Base-by-base conservation (phyloP, 768 basidiomycete species). In the Fomitopsis serialis region DNA sequence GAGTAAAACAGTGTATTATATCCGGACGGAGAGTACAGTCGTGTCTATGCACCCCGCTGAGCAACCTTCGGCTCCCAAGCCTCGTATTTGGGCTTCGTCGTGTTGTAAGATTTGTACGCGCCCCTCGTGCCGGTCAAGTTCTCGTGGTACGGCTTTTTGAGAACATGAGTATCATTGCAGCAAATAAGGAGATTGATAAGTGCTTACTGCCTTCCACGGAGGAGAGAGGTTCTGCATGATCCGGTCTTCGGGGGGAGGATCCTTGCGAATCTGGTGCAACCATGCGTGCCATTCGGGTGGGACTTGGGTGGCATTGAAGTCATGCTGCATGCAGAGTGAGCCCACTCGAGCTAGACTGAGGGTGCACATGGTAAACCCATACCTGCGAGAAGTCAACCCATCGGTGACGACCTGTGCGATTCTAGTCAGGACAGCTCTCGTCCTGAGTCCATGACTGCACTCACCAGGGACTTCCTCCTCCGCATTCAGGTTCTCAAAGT, bases 231-330 rank as follows among this genome's bases (percentile, higher is more conserved):
- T 80, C 63, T 87, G 79, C 69, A 96, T 73, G 23, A 92, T 71
- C 1, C 76, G 66, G 63, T 98, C 96, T 54, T 86, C 76, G 1
- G 78, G 73, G 0, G 96, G 96, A 4, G 92, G 80, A 23, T 85
- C 81, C 59, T 84, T 80, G 46, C 96, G 88, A 62, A 96, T 97
- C 65, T 97, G 93, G 10, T 79, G 78, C 35, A 98, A 72, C 95
- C 95, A 98, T 4, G 94, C 84, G 73, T 97, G 96, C 96, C 96
- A 98, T 71, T 96, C 94, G 0, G 95, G 81, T 15, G 93, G 90
- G 34, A 97, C 85, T 74, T 99, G 96, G 0, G 91, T 80, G n/a
- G 90, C 92, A 63, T 98, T 88, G 71, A 78, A 85, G 57, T 93
- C 82, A 65, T 94, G 90, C 82, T 91, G 53, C 13, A 49, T 1